Evolutionary conservation across 2,329 filamentous ascomycete genomes (phyloP).

Genomic region (Colletotrichum lini): DNA sequence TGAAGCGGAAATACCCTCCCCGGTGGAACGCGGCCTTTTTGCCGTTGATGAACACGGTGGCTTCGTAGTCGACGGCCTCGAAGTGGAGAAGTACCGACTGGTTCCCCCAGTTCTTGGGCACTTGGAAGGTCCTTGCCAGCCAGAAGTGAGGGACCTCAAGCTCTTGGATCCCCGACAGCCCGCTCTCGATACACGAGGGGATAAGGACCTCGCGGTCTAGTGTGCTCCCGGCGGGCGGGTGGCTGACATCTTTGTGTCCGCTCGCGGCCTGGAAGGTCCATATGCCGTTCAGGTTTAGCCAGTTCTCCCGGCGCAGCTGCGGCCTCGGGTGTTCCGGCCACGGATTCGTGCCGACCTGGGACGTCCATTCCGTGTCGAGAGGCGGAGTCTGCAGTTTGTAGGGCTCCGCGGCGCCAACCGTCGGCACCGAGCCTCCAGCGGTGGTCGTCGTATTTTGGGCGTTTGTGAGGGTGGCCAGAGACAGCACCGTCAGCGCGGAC

Average conservation of each 20-base stretch:
- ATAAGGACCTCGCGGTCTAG: conserved; percentile 58
- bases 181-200: conserved; percentile 61
- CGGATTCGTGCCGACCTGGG: conserved; percentile 64
- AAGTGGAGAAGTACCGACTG: conserved; percentile 67
- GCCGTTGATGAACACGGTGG: conserved; percentile 72
- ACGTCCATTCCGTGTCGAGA: conserved; percentile 67
- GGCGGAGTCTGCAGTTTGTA: conserved; percentile 58
- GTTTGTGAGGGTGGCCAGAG: background rate
- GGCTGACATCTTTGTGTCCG: conserved; percentile 40
- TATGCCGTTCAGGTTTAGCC: conserved; percentile 71
- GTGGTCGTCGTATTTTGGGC: conserved; percentile 18
- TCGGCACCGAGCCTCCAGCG: background rate
- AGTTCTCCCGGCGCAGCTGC: conserved; percentile 67
- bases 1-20: conserved; percentile 75
- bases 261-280: conserved; percentile 66
- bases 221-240: conserved; percentile 45
- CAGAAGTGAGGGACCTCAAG: conserved; percentile 60
- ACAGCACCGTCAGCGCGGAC: conserved; percentile 16
- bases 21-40: conserved; percentile 65
- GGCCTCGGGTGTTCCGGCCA: conserved; percentile 73
- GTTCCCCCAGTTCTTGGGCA: conserved; percentile 63
- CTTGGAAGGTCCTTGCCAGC: conserved; percentile 65
- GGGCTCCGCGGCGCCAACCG: conserved; percentile 39
- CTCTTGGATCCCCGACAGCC: conserved; percentile 63
- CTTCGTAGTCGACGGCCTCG: conserved; percentile 71